phyloP scores from a whole-genome alignment of 2,329 filamentous ascomycete genomes.

The Trichophyton simii region DNA sequence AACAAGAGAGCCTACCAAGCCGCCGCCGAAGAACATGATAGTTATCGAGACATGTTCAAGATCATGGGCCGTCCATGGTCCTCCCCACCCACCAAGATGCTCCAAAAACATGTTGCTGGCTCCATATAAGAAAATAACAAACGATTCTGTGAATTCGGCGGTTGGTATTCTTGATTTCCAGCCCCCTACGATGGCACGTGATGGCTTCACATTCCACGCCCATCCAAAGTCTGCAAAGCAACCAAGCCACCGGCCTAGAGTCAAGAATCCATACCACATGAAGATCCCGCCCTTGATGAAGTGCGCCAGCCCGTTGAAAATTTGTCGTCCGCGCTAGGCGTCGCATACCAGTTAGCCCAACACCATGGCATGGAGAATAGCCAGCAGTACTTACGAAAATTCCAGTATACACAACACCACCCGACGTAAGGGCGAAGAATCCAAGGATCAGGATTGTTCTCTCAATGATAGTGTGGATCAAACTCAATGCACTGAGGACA shows the following conservation, averaged over 20 bases:
- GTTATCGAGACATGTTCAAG: slow-evolving; percentile 89
- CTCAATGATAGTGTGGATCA: slow-evolving; percentile 58
- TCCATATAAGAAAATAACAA: slow-evolving; percentile 82
- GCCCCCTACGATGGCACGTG: slow-evolving; percentile 42
- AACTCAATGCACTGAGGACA: slow-evolving; percentile 45
- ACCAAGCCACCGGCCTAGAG: slow-evolving; percentile 78
- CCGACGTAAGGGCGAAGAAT: slow-evolving; percentile 59
- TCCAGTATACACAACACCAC: slow-evolving; percentile 64
- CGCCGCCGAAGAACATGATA: slow-evolving; percentile 84
- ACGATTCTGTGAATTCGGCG: slow-evolving; percentile 80
- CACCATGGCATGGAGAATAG: neutral
- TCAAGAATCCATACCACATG: slow-evolving; percentile 82
- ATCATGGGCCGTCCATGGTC: slow-evolving; percentile 62
- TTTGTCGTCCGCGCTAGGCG: slow-evolving; percentile 47
- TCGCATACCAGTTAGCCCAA: slow-evolving; percentile 10
- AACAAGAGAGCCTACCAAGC: slow-evolving; percentile 46
- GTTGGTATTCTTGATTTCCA: slow-evolving; percentile 54
- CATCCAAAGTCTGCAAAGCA: slow-evolving; percentile 84
- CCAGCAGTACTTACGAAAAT: slow-evolving; percentile 57
- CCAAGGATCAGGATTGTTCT: slow-evolving; percentile 66
- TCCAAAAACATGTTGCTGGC: slow-evolving; percentile 85
- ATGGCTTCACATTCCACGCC: slow-evolving; percentile 83
- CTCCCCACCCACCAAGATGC: slow-evolving; percentile 62
- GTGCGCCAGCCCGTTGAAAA: slow-evolving; percentile 82
- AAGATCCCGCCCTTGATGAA: slow-evolving; percentile 93